These are phyloP conservation scores for Penicillium digitatum DNA, from an alignment of 2,329 filamentous ascomycete species.

Conservation along the genomic window DNA sequence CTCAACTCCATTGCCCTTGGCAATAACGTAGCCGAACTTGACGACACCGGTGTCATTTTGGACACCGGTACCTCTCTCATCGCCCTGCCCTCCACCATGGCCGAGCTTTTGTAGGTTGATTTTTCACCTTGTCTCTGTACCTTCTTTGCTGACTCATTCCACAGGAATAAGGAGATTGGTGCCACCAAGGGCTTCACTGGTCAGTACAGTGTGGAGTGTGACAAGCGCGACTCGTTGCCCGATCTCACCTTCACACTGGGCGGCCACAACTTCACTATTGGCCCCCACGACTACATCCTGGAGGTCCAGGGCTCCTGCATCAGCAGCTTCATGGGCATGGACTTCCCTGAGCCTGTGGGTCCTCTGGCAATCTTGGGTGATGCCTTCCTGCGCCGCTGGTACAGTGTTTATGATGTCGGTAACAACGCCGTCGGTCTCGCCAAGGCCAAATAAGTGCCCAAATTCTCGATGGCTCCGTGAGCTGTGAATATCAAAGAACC, in stretches of 20 bases:
- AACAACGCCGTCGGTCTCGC: slow-evolving; percentile 86
- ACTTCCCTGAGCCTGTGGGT: slow-evolving; percentile 77
- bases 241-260: slow-evolving; percentile 87
- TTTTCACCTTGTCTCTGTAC: neutral
- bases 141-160: slow-evolving; percentile 9
- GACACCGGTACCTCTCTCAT: slow-evolving; percentile 98
- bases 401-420: slow-evolving; percentile 94
- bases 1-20: slow-evolving; percentile 89
- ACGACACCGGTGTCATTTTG: slow-evolving; percentile 92
- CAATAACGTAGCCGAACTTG: slow-evolving; percentile 78
- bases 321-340: slow-evolving; percentile 96
- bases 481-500: slow-evolving; percentile 13
- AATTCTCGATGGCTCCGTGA: slow-evolving; percentile 2
- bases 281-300: slow-evolving; percentile 87
- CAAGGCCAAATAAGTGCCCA: slow-evolving; percentile 62
- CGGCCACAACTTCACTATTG: slow-evolving; percentile 90
- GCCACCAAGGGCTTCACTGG: slow-evolving; percentile 97
- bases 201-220: slow-evolving; percentile 91
- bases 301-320: slow-evolving; percentile 95
- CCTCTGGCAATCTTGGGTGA: slow-evolving; percentile 86
- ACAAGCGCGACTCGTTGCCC: slow-evolving; percentile 74
- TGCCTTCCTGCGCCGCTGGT: slow-evolving; percentile 58
- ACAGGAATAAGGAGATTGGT: slow-evolving; percentile 85
- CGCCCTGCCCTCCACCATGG: slow-evolving; percentile 82
- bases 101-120: slow-evolving; percentile 71